Base-by-base conservation (phyloP, 176 grass and related monocot genomes). In the Themeda triandra region DNA sequence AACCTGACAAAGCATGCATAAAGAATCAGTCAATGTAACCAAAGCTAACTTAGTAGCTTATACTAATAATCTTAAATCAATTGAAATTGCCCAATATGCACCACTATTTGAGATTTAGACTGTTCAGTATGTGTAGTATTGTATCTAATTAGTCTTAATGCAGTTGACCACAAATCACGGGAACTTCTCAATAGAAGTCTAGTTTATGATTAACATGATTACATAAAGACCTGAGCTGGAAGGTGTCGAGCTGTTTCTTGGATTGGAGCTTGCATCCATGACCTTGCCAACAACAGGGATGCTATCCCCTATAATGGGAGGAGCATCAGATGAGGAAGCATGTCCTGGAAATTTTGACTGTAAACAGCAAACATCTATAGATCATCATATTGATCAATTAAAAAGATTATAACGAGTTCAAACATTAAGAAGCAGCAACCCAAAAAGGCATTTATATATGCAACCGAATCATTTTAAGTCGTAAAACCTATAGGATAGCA, bases 221-320 rank as follows among this genome's bases (percentile, higher is more conserved):
- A 73, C 42, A 71, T 69, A 74, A 70, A 67, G 41, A 95, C 93
- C 93, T 80, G 83, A 81, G 17, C 76, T 80, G 81, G 63, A 85
- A 75, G 69, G 25, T n/a, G 24, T 15, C 63, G 82, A 71, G 35
- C 58, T 88, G 86, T 37, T 45, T 81, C 29, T 82, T 81, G 83
- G 53, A 86, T 63, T 89, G 37, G 49, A 89, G 83, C 87, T 89
- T 68, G 35, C 76, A 37, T 96, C 91, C 67, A 91, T 75, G 54
- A 77, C 86, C 73, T 90, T 95, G 80, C 89, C 89, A 81, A 91
- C 44, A 48, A 66, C 44, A 51, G 87, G 84, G 39, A 91, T 85
- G 54, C 36, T 84, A 83, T 88, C 87, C 69, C 86, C 88, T 65
- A 77, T 60, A 65, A 79, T 41, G 30, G 75, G 73, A 83, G 75